Conservation (phyloP, 345 rosid species). For the Sapria himalayana region DNA sequence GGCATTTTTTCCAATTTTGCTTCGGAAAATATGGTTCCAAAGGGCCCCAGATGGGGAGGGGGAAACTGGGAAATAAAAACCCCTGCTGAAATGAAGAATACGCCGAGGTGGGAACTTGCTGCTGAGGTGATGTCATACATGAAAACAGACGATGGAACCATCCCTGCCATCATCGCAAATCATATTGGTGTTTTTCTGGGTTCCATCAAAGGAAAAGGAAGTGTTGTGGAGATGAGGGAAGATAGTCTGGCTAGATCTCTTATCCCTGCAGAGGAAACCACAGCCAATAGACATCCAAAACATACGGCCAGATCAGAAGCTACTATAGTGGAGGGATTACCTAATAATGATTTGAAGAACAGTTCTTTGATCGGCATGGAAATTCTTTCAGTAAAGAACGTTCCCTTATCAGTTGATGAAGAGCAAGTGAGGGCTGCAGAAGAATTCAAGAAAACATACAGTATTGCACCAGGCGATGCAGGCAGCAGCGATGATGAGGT, state of each 20-base stretch:
- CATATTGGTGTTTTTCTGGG: constrained; percentile 91
- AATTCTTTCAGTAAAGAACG: constrained; percentile 28
- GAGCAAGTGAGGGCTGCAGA: constrained; percentile 93
- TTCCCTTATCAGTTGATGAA: constrained; percentile 30
- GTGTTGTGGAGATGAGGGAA: constrained; percentile 69
- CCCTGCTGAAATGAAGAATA: constrained; percentile 59
- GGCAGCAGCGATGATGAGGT: constrained; percentile 97
- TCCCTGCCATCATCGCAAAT: constrained; percentile 74
- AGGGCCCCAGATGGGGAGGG: constrained; percentile 99
- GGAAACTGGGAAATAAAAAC: constrained; percentile 98
- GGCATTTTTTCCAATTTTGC: constrained; percentile 98
- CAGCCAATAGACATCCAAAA: constrained; percentile 21
- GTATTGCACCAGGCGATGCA: constrained; percentile 53
- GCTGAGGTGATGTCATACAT: constrained; percentile 97
- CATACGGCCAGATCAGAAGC: constrained; percentile 24
- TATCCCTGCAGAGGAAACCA: constrained; percentile 25
- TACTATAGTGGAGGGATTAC: constrained; percentile 23
- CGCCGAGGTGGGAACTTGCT: constrained; percentile 91
- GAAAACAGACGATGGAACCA: constrained; percentile 82
- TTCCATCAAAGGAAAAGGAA: constrained; percentile 82
- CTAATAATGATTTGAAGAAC: constrained; percentile 25
- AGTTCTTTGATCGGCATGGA: constrained; percentile 72
- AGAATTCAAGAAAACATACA: constrained; percentile 91
- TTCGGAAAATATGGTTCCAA: constrained; percentile 97
- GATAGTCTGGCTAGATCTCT: constrained; percentile 52